Percentiles rank a stretch among this genome's conserved stretches.
These are phyloP conservation scores for Solanum peruvianum DNA, from an alignment of 257 asterid species.

Conservation along the genomic window DNA sequence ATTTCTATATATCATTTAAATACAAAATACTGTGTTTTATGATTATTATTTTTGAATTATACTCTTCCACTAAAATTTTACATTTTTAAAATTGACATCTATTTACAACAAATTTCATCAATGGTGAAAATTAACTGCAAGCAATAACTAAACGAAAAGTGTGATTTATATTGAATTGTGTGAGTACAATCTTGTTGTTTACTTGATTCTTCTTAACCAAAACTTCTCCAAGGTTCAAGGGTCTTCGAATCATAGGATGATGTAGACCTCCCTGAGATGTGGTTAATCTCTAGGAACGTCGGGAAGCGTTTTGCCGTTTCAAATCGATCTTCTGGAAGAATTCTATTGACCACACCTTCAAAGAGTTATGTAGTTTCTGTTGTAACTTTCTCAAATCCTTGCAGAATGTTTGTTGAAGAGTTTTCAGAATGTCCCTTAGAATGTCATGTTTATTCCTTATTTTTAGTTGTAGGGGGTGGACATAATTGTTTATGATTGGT, in stretches of 20 bases:
- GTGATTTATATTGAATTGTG: background rate
- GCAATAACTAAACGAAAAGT: background rate
- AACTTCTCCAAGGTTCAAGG: background rate
- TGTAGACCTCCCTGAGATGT: background rate
- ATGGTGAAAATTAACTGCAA: background rate
- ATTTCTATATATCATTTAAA: background rate
- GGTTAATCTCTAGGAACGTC: background rate
- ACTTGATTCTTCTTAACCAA: background rate
- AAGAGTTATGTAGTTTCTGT: background rate
- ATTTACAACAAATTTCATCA: background rate
- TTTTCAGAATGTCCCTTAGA: background rate
- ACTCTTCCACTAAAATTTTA: background rate
- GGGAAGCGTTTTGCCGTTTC: background rate
- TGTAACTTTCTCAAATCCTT: background rate
- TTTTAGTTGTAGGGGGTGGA: background rate
- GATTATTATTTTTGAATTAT: too few relatives aligned
- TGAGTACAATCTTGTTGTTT: background rate
- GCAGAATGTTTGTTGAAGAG: background rate
- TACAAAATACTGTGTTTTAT: background rate
- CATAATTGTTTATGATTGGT: background rate
- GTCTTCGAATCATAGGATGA: background rate
- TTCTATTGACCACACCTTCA: background rate
- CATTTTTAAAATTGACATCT: too few relatives aligned
- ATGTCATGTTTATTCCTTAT: background rate
- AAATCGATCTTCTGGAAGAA: background rate